Base-by-base conservation (phyloP, 495 filamentous ascomycete genomes). In the Peziza echinospora region DNA sequence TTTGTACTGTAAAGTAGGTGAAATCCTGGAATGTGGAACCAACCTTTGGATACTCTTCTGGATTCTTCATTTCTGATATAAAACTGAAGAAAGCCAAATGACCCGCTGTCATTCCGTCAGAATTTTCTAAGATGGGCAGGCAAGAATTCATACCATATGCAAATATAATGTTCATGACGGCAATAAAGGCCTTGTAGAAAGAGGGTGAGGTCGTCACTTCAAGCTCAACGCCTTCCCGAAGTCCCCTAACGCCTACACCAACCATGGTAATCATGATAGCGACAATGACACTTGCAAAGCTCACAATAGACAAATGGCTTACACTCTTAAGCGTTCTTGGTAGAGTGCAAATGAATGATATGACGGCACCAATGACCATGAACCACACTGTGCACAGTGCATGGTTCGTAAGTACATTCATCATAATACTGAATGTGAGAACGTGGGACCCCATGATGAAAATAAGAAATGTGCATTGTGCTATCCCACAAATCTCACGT, bases 401-500 rank as follows among this genome's bases (percentile, higher is more conserved):
- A 54, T 81, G 70, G 1, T 72, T 58, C 5, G 76, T 75, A 39
- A 85, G 61, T 19, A 67, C 72, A 44, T 77, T 76, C 60, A 84
- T 70, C 58, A 75, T 73, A 49, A 86, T 79, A 9, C 70, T 71
- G 53, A 82, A 83, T 0, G 76, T 80, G 34, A 85, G 63, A 41
- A 84, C 68, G 53, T 87, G 82, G 13, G 76, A 78, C 13, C 69
- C 80, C 67, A 82, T 79, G 54, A 82, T 72, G 64, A 89, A 84
- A 24, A 80, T 58, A 25, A 85, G 66, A 60, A 85, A 77, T 41
- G 82, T 51, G 21, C 72, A 65, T 57, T 79, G 76, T 48, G 70
- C 74, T 44, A 61, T 59, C 6, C 76, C 75, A 50, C 80, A 60
- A 16, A 86, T 51, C 51, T 80, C 76, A 41, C 76, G 74, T 0